Conservation (phyloP, 2,329 filamentous ascomycete genomes). For the Fusarium tricinctum region DNA sequence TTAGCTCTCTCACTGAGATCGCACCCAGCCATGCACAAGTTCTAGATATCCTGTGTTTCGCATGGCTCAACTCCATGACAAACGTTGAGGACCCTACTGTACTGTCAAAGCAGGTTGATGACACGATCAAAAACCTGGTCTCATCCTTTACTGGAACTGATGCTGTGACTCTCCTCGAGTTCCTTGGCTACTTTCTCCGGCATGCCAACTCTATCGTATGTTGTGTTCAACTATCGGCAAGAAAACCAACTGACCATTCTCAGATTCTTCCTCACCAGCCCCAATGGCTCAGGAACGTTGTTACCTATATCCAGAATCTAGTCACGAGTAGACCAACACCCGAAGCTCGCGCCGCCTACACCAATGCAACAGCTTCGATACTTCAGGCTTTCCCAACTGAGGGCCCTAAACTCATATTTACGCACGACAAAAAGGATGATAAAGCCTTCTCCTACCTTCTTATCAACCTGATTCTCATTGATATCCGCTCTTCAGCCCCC, state of each 20-base stretch:
- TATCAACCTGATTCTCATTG: constrained; percentile 74
- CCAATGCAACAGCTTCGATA: constrained; percentile 69
- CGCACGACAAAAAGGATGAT: constrained; percentile 57
- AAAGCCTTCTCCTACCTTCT: constrained; percentile 74
- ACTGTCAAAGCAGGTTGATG: constrained; percentile 60
- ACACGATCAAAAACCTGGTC: constrained; percentile 63
- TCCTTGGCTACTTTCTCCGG: constrained; percentile 67
- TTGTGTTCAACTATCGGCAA: neutral
- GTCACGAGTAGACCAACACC: constrained; percentile 68
- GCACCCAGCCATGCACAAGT: constrained; percentile 67
- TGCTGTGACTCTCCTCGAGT: constrained; percentile 70
- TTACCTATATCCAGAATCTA: constrained; percentile 65
- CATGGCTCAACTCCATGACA: constrained; percentile 67
- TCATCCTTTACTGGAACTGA: constrained; percentile 71
- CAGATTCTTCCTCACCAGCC: constrained; percentile 65
- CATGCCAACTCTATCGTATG: constrained; percentile 64
- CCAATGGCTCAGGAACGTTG: constrained; percentile 66
- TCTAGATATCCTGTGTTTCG: constrained; percentile 68
- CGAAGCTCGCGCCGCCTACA: constrained; percentile 70
- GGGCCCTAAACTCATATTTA: constrained; percentile 67
- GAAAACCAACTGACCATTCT: constrained; percentile 18
- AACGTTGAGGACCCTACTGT: constrained; percentile 48
- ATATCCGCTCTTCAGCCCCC: constrained; percentile 74
- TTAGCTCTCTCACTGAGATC: constrained; percentile 69
- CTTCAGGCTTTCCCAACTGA: constrained; percentile 67